A percentile compares a stretch with the other conserved stretches of the same genome.
phyloP scores from a whole-genome alignment of 2,329 filamentous ascomycete genomes.

The Harringtonia lauricola region DNA sequence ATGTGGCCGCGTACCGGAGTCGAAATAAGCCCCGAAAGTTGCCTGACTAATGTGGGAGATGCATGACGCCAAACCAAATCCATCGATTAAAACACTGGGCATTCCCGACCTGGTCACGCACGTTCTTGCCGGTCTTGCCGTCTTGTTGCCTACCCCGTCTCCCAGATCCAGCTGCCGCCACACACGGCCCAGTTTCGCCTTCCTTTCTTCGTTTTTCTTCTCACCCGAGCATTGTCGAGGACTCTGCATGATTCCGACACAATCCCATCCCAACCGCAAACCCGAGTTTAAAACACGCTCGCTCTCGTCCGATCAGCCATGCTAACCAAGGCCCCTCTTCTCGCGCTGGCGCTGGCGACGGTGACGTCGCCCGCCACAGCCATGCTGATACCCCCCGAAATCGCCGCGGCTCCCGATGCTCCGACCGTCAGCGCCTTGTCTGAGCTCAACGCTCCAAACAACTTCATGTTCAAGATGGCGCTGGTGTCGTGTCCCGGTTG shows the following conservation, averaged over 20 bases:
- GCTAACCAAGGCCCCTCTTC: conserved; percentile 31
- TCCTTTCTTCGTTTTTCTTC: not conserved
- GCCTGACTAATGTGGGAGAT: not conserved
- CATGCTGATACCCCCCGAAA: conserved; percentile 43
- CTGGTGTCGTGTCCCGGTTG: too few relatives aligned
- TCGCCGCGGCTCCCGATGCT: conserved; percentile 27
- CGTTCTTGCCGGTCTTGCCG: too few relatives aligned
- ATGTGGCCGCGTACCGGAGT: not conserved
- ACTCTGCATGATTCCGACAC: not conserved
- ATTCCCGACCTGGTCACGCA: too few relatives aligned
- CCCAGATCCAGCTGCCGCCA: too few relatives aligned
- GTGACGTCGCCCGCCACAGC: conserved; percentile 27
- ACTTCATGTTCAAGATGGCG: not conserved
- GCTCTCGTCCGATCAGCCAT: conserved; percentile 10
- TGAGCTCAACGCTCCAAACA: not conserved
- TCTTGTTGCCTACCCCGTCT: not conserved
- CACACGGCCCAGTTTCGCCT: not conserved
- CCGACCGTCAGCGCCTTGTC: not conserved
- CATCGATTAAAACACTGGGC: not conserved
- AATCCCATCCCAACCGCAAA: not conserved
- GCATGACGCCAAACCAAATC: too few relatives aligned
- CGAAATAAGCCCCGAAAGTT: not conserved
- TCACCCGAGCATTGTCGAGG: not conserved
- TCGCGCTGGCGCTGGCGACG: conserved; percentile 31
- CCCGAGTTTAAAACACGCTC: not conserved